phyloP scores from a whole-genome alignment of 306 rosid genomes.

The Dalbergia cultrata region DNA sequence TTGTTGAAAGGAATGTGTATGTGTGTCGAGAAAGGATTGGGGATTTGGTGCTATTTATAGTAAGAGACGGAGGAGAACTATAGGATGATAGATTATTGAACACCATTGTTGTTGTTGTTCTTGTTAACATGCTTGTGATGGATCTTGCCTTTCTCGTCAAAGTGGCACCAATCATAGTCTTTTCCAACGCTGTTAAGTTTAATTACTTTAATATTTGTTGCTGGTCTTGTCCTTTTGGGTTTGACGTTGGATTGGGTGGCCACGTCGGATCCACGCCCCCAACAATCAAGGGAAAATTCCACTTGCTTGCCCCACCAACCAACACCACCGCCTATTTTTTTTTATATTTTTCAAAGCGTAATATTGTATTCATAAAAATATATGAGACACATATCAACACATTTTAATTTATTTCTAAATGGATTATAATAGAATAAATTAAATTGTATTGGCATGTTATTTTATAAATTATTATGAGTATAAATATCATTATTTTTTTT shows the following conservation, averaged over 20 bases:
- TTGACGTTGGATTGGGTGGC: conserved; percentile 44
- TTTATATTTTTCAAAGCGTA: too few species aligned
- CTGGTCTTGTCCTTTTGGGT: not conserved
- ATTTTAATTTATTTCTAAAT: too few species aligned
- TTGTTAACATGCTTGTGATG: conserved; percentile 28
- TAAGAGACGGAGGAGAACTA: conserved; percentile 14
- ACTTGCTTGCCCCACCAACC: not conserved
- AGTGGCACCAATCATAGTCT: not conserved
- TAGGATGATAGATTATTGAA: conserved; percentile 42
- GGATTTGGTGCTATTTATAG: conserved; percentile 67
- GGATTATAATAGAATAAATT: too few species aligned
- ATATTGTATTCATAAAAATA: too few species aligned
- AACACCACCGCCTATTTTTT: too few species aligned
- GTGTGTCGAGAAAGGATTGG: not conserved
- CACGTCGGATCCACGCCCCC: conserved; percentile 69
- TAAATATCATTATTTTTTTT: not conserved
- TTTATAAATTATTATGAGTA: too few species aligned
- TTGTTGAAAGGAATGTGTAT: conserved; percentile 32
- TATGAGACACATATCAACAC: too few species aligned
- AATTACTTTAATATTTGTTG: not conserved
- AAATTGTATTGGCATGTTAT: too few species aligned
- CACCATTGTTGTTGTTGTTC: conserved; percentile 54
- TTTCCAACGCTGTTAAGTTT: conserved; percentile 16
- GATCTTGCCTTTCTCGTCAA: conserved; percentile 30
- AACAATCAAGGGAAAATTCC: conserved; percentile 3